Evolutionary conservation across 2,329 filamentous ascomycete genomes (phyloP).

Genomic region (Daldinia sp.): DNA sequence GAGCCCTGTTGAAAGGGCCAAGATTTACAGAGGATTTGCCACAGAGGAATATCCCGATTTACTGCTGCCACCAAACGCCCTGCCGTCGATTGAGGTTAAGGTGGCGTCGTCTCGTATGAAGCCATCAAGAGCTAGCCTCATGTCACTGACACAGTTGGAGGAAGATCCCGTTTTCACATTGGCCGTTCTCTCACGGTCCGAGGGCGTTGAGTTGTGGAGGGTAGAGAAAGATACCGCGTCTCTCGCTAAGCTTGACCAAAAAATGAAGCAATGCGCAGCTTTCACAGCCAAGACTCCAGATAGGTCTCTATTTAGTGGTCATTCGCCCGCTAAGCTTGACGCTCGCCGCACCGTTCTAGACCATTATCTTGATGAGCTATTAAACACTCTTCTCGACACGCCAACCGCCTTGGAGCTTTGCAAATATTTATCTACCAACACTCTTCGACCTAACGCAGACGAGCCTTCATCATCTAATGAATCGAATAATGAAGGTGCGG

Average conservation of each 20-base stretch:
- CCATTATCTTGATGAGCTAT: conserved; percentile 83
- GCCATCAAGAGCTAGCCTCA: conserved; percentile 86
- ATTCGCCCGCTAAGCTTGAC: conserved; percentile 94
- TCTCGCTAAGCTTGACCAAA: conserved; percentile 83
- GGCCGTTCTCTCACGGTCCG: conserved; percentile 82
- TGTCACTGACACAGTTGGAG: conserved; percentile 82
- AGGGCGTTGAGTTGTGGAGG: conserved; percentile 86
- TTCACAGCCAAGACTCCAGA: conserved; percentile 86
- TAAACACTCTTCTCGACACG: conserved; percentile 85
- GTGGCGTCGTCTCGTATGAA: conserved; percentile 96
- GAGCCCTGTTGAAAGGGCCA: conserved; percentile 59
- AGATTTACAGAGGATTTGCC: conserved; percentile 80
- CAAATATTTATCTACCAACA: conserved; percentile 81
- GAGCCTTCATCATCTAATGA: conserved; percentile 61
- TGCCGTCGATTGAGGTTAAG: conserved; percentile 85
- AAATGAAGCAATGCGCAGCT: conserved; percentile 77
- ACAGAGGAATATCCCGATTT: conserved; percentile 90
- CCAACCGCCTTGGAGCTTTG: conserved; percentile 84
- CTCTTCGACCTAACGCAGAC: conserved; percentile 71
- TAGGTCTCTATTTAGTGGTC: conserved; percentile 86
- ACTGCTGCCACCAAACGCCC: conserved; percentile 85
- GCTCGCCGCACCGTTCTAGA: conserved; percentile 84
- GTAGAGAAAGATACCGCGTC: conserved; percentile 92
- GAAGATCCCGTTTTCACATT: conserved; percentile 96
- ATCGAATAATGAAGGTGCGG: conserved; percentile 53